Conservation (phyloP, 2,329 filamentous ascomycete genomes). For the Graphilbum fragrans region DNA sequence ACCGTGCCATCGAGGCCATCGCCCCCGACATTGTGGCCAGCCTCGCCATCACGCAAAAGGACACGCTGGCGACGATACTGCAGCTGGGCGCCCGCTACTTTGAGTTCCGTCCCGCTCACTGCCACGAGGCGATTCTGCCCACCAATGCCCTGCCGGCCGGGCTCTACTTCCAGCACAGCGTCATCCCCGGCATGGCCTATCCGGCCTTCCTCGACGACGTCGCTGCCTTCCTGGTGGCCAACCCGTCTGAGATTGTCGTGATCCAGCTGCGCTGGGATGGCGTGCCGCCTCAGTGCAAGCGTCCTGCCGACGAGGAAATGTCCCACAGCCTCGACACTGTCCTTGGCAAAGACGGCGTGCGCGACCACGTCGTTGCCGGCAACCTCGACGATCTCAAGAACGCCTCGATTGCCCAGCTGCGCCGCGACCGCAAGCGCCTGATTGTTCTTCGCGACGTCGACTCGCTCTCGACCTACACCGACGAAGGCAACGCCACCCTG, state of each 20-base stretch:
- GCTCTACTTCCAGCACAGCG: slow-evolving; percentile 37
- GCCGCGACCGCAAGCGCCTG: slow-evolving; percentile 21
- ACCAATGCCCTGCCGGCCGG: slow-evolving; percentile 26
- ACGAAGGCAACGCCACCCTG: slow-evolving; percentile 27
- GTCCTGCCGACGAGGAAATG: slow-evolving; percentile 27
- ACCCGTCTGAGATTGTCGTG: slow-evolving; percentile 32
- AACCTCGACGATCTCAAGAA: slow-evolving; percentile 20
- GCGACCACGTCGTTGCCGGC: slow-evolving; percentile 14
- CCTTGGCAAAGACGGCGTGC: slow-evolving; percentile 14
- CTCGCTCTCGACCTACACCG: slow-evolving; percentile 27
- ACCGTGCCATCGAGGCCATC: slow-evolving; percentile 16
- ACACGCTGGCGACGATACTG: slow-evolving; percentile 29
- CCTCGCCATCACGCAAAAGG: slow-evolving; percentile 38
- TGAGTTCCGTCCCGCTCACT: slow-evolving; percentile 36
- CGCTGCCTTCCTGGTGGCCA: slow-evolving; percentile 25
- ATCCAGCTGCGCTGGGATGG: slow-evolving; percentile 38
- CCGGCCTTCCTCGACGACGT: slow-evolving; percentile 26
- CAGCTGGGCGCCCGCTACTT: slow-evolving; percentile 36
- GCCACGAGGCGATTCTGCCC: slow-evolving; percentile 26
- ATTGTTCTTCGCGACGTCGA: slow-evolving; percentile 24
- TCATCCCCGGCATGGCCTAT: slow-evolving; percentile 37
- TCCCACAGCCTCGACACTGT: slow-evolving; percentile 22
- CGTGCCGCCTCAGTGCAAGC: slow-evolving; percentile 31
- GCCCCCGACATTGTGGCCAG: slow-evolving; percentile 31
- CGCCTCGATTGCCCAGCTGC: slow-evolving; percentile 20